Evolutionary conservation across 2,329 filamentous ascomycete genomes (phyloP).

Genomic region (Neonectria punicea): DNA sequence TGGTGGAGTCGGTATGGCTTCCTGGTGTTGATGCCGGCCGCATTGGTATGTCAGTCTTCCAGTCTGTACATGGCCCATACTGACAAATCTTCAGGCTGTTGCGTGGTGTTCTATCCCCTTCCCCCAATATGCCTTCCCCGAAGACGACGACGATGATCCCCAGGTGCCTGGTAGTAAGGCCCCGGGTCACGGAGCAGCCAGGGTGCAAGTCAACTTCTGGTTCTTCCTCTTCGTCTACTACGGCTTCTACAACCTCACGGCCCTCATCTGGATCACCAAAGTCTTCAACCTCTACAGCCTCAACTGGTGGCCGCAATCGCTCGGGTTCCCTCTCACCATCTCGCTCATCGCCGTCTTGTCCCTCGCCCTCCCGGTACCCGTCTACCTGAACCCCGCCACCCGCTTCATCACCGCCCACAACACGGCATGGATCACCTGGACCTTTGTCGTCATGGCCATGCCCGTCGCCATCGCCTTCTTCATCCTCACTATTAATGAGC

Average conservation of each 20-base stretch:
- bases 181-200: slow-evolving; percentile 71
- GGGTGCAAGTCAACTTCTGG: slow-evolving; percentile 76
- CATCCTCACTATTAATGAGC: slow-evolving; percentile 71
- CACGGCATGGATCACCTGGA: slow-evolving; percentile 76
- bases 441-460: slow-evolving; percentile 76
- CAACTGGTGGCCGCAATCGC: slow-evolving; percentile 75
- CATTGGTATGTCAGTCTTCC: slow-evolving; percentile 56
- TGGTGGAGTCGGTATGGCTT: slow-evolving; percentile 74
- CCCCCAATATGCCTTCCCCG: slow-evolving; percentile 67
- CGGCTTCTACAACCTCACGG: slow-evolving; percentile 74
- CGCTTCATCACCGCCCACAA: slow-evolving; percentile 69
- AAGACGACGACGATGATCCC: slow-evolving; percentile 52
- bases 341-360: slow-evolving; percentile 70
- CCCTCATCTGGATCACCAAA: slow-evolving; percentile 77
- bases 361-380: slow-evolving; percentile 66
- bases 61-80: not conserved
- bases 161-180: slow-evolving; percentile 50
- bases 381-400: slow-evolving; percentile 65
- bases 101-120: slow-evolving; percentile 74
- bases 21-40: slow-evolving; percentile 69
- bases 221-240: slow-evolving; percentile 78
- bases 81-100: slow-evolving; percentile 58
- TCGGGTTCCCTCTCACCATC: slow-evolving; percentile 73
- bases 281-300: slow-evolving; percentile 77
- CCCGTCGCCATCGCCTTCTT: slow-evolving; percentile 73